Percentiles rank a stretch among this genome's conserved stretches.
Conservation (phyloP, 768 basidiomycete species). For the Boletus sensibilis region DNA sequence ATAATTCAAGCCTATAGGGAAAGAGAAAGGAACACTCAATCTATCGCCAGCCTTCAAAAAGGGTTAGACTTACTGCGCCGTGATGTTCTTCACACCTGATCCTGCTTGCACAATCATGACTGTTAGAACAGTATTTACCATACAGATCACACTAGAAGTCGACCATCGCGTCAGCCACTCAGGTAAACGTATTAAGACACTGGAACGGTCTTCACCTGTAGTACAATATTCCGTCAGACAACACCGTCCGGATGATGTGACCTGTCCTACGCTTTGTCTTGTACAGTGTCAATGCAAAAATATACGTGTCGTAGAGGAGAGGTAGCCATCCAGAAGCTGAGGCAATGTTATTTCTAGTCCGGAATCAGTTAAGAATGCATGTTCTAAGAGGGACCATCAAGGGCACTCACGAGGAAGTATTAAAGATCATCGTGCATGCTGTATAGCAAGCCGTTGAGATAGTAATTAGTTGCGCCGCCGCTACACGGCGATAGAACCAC, state of each 20-base stretch:
- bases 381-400: not conserved
- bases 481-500: not conserved
- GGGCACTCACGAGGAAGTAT: slow-evolving; percentile 20
- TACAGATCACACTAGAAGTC: slow-evolving; percentile 36
- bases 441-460: not conserved
- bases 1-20: slow-evolving; percentile 34
- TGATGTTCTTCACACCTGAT: slow-evolving; percentile 35
- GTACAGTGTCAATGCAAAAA: slow-evolving; percentile 35
- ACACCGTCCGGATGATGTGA: slow-evolving; percentile 24
- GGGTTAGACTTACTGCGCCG: slow-evolving; percentile 28
- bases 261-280: slow-evolving; percentile 26
- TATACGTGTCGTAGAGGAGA: slow-evolving; percentile 38
- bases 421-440: slow-evolving; percentile 45
- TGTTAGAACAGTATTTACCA: slow-evolving; percentile 38
- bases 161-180: not conserved
- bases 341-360: slow-evolving; percentile 23
- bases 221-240: slow-evolving; percentile 36
- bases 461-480: slow-evolving; percentile 34
- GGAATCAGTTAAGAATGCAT: not conserved
- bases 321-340: slow-evolving; percentile 43
- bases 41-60: not conserved
- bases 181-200: not conserved
- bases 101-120: slow-evolving; percentile 37
- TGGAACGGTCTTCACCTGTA: slow-evolving; percentile 27
- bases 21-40: not conserved